Conservation (phyloP, 331 rosid species). For the Quercus phellos region DNA sequence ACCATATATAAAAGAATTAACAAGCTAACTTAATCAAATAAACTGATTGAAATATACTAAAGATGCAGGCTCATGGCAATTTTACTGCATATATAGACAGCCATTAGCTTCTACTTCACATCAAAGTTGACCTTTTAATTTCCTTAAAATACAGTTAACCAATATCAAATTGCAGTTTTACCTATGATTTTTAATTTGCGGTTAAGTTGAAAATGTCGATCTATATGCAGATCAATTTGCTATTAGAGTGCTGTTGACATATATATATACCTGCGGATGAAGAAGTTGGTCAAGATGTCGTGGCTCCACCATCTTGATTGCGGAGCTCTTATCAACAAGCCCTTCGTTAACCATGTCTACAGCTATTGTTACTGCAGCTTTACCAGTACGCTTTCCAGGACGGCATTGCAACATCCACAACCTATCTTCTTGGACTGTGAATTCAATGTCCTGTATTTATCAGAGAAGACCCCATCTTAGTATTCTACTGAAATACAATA, state of each 20-base stretch:
- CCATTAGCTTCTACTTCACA: neutral
- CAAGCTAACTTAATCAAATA: no score
- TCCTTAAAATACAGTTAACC: neutral
- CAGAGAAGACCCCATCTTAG: conserved; percentile 3
- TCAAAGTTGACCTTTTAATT: neutral
- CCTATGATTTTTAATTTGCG: neutral
- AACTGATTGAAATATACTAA: neutral
- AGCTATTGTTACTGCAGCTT: conserved; percentile 88
- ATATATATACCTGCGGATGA: conserved; percentile 73
- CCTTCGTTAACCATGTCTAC: conserved; percentile 88
- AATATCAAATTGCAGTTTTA: neutral
- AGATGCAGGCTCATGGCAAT: no score
- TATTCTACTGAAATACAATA: neutral
- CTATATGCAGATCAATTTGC: neutral
- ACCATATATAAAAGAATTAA: no score
- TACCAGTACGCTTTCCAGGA: conserved; percentile 84
- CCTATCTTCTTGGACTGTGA: conserved; percentile 95
- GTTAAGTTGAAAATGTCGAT: neutral
- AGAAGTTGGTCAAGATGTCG: conserved; percentile 93
- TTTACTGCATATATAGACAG: neutral
- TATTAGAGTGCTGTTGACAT: neutral
- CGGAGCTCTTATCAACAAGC: conserved; percentile 62
- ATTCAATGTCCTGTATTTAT: conserved; percentile 80
- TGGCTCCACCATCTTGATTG: conserved; percentile 94
- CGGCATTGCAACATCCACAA: conserved; percentile 99